Evolutionary conservation across 1,284 basidiomycete genomes (phyloP).

Genomic region (Ustilago nuda): DNA sequence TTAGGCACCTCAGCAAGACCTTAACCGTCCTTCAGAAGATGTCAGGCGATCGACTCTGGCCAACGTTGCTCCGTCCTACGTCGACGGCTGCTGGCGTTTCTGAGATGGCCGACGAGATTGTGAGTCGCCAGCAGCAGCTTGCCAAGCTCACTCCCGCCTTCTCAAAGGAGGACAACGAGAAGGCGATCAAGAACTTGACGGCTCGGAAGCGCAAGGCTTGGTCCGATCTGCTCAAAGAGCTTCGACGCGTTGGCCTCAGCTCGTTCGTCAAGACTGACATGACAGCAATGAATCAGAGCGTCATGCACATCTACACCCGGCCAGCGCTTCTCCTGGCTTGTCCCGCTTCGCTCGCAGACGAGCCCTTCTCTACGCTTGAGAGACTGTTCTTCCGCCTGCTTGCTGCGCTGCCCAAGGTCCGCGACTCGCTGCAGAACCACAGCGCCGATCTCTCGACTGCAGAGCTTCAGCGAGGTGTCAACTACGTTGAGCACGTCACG

Average conservation of each 20-base stretch:
- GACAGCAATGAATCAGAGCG: slow-evolving; percentile 76
- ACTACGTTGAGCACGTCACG: slow-evolving; percentile 80
- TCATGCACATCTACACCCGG: slow-evolving; percentile 77
- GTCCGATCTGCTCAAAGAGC: slow-evolving; percentile 88
- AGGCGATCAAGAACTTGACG: slow-evolving; percentile 81
- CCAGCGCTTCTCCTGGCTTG: slow-evolving; percentile 60
- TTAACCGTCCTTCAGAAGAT: slow-evolving; percentile 43
- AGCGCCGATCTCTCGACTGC: slow-evolving; percentile 84
- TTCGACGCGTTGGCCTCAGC: slow-evolving; percentile 81
- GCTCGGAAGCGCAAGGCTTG: slow-evolving; percentile 88
- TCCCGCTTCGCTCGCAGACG: slow-evolving; percentile 53
- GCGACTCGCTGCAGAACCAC: slow-evolving; percentile 78
- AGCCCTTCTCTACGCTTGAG: slow-evolving; percentile 72
- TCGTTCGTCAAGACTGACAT: slow-evolving; percentile 74
- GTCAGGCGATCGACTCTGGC: slow-evolving; percentile 36
- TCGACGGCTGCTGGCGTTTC: slow-evolving; percentile 71
- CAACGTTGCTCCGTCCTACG: slow-evolving; percentile 30
- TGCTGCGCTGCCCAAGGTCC: slow-evolving; percentile 78
- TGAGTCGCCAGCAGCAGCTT: slow-evolving; percentile 77
- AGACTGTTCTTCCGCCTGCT: slow-evolving; percentile 80
- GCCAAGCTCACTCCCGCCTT: slow-evolving; percentile 61
- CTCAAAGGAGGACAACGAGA: slow-evolving; percentile 72
- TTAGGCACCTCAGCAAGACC: slow-evolving; percentile 54
- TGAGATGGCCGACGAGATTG: slow-evolving; percentile 80
- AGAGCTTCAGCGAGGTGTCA: slow-evolving; percentile 84